Evolutionary conservation across 352 stramenopile genomes (phyloP).

Genomic region (Pythium sukuiense): DNA sequence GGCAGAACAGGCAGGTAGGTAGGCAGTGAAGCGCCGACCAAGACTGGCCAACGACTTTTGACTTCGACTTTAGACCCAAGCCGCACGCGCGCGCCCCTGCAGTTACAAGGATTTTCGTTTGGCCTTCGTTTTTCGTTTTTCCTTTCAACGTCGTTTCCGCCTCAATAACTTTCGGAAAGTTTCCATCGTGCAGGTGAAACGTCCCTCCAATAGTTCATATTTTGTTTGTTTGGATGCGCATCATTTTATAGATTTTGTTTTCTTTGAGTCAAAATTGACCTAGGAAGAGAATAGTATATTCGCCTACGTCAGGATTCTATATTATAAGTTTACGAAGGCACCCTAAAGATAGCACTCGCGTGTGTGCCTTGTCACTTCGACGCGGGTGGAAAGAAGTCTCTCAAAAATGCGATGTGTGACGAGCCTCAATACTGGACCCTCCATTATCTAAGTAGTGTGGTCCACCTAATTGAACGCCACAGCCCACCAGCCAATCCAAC

Average conservation of each 20-base stretch:
- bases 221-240: background rate
- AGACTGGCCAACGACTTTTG: conserved; percentile 17
- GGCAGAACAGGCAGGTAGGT: background rate
- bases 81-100: conserved; percentile 6
- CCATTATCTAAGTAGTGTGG: conserved; percentile 18
- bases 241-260: background rate
- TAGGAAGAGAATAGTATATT: background rate
- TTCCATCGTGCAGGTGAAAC: conserved; percentile 16
- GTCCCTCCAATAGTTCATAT: conserved; percentile 4
- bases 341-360: conserved; percentile 22
- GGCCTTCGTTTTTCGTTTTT: conserved; percentile 30
- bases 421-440: conserved; percentile 2
- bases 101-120: conserved; percentile 31
- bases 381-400: conserved; percentile 29
- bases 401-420: conserved; percentile 5
- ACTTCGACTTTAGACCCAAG: conserved; percentile 10
- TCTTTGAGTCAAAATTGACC: background rate
- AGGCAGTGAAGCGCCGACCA: background rate
- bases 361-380: conserved; percentile 20
- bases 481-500: conserved; percentile 29
- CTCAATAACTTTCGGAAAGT: conserved; percentile 23
- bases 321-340: conserved; percentile 19
- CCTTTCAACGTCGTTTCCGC: conserved; percentile 30
- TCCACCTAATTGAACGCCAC: conserved; percentile 12
- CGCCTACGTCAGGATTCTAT: background rate